Percentiles rank a stretch among this genome's conserved stretches.
Conservation (phyloP, 495 filamentous ascomycete species). For the Podospora sp. region DNA sequence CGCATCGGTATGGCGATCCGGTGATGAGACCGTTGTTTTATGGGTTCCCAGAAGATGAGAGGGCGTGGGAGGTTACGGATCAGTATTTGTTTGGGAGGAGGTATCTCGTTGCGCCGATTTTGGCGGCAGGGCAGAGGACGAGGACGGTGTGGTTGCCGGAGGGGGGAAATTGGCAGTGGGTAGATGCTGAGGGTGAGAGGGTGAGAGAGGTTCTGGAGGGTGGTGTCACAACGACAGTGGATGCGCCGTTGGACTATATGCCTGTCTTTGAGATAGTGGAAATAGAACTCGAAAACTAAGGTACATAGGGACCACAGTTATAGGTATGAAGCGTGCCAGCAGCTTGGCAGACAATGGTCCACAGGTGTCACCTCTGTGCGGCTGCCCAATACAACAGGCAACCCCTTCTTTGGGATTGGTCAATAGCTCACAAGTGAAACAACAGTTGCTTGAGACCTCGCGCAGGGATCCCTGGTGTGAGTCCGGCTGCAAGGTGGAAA, state of each 20-base stretch:
- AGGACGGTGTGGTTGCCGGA: conserved; percentile 51
- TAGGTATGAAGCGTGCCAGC: too few relatives aligned
- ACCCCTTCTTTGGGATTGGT: not conserved
- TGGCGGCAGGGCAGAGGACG: conserved; percentile 45
- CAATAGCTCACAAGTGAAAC: not conserved
- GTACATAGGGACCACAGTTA: too few relatives aligned
- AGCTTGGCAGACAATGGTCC: not conserved
- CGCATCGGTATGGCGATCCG: conserved; percentile 56
- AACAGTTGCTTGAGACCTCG: too few relatives aligned
- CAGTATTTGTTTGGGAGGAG: conserved; percentile 59
- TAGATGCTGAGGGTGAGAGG: not conserved
- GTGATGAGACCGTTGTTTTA: conserved; percentile 61
- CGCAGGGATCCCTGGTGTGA: too few relatives aligned
- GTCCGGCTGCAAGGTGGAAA: too few relatives aligned
- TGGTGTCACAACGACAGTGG: not conserved
- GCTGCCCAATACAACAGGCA: not conserved
- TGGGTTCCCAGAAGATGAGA: conserved; percentile 55
- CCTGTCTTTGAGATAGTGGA: not conserved
- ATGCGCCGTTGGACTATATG: conserved; percentile 3
- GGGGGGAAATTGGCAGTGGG: not conserved
- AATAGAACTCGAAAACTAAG: not conserved
- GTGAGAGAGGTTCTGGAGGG: not conserved
- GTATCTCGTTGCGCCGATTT: conserved; percentile 57
- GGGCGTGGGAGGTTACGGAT: conserved; percentile 53
- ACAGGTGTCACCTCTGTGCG: not conserved